A percentile compares a stretch with the other conserved stretches of the same genome.
Evolutionary conservation across 352 stramenopile genomes (phyloP).

Genomic region (Globisporangium splendens): DNA sequence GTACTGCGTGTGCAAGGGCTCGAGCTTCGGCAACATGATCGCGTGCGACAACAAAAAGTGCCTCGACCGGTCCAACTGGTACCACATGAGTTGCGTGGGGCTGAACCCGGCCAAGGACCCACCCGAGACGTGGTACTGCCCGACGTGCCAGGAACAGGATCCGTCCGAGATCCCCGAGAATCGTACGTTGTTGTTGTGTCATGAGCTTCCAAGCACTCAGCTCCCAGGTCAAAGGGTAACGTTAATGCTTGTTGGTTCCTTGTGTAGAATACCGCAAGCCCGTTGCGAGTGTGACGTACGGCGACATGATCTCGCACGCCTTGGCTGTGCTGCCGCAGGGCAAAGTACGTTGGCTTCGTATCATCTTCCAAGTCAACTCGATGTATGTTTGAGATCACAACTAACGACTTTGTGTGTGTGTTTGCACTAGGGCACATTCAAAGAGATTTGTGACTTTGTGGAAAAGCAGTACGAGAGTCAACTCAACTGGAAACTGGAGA

Average conservation of each 20-base stretch:
- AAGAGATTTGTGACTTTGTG: slow-evolving; percentile 88
- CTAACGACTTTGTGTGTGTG: not conserved
- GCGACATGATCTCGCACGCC: slow-evolving; percentile 88
- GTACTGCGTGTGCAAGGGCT: slow-evolving; percentile 76
- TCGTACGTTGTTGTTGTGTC: slow-evolving; percentile 30
- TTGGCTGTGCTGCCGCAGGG: slow-evolving; percentile 51
- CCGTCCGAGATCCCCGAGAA: slow-evolving; percentile 60
- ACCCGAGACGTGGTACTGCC: slow-evolving; percentile 76
- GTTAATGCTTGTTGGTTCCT: not conserved
- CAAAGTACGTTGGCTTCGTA: slow-evolving; percentile 42
- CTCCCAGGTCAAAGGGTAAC: not conserved
- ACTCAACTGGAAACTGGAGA: slow-evolving; percentile 90
- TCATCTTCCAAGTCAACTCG: not conserved
- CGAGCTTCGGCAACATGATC: slow-evolving; percentile 80
- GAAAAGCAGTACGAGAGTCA: slow-evolving; percentile 83
- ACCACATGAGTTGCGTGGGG: slow-evolving; percentile 74
- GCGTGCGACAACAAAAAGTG: slow-evolving; percentile 82
- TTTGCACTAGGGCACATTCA: slow-evolving; percentile 66
- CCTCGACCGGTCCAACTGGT: slow-evolving; percentile 79
- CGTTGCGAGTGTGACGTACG: slow-evolving; percentile 78
- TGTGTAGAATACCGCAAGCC: slow-evolving; percentile 72
- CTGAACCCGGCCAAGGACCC: slow-evolving; percentile 45
- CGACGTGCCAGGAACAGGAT: slow-evolving; percentile 53
- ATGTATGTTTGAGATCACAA: slow-evolving; percentile 4
- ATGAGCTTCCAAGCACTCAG: not conserved